These are phyloP conservation scores for Prunus salicina DNA, from an alignment of 306 rosid species.

Conservation along the genomic window DNA sequence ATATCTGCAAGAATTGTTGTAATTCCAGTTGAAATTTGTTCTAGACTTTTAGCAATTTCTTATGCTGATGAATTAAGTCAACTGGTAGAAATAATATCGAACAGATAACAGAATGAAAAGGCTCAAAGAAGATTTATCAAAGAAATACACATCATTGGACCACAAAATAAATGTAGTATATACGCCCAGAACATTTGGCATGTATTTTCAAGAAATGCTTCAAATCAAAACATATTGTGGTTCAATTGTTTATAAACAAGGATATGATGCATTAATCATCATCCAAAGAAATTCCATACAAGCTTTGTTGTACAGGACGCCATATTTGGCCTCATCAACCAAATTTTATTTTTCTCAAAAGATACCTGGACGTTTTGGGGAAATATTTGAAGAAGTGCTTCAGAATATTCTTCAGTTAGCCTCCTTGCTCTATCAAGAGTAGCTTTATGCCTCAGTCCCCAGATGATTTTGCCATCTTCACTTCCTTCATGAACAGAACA, in stretches of 20 bases:
- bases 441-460: constrained; percentile 91
- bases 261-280: neutral
- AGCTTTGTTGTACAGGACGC: neutral
- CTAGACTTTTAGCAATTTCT: neutral
- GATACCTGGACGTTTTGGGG: constrained; percentile 87
- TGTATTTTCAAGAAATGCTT: neutral
- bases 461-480: constrained; percentile 89
- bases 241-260: neutral
- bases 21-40: constrained; percentile 2
- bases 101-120: neutral
- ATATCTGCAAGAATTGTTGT: constrained; percentile 46
- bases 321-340: neutral
- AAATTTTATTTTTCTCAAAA: neutral
- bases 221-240: neutral
- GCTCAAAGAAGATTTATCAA: neutral
- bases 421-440: constrained; percentile 95
- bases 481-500: constrained; percentile 44
- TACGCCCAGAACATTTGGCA: neutral
- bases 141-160: neutral
- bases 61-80: neutral
- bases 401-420: constrained; percentile 93
- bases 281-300: neutral
- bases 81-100: neutral
- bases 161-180: neutral
- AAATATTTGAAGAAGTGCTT: constrained; percentile 89